A percentile compares a stretch with the other conserved stretches of the same genome.
Conservation (phyloP, 192 early-diverging fungal species). For the Phycomyces blakesleeanus region DNA sequence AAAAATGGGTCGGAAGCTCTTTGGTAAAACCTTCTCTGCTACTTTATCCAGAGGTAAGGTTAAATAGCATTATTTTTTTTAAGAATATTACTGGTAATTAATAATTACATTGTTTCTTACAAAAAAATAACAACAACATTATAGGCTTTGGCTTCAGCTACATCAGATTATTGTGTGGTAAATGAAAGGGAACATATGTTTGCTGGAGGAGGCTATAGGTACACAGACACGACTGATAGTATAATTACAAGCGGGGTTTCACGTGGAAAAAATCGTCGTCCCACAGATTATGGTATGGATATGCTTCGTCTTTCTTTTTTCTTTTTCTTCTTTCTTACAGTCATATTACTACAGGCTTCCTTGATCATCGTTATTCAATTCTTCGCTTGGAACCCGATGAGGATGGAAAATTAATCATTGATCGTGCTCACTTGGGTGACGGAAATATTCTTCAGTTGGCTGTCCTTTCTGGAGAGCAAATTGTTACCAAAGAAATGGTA, state of each 20-base stretch:
- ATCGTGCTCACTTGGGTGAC: constrained; percentile 13
- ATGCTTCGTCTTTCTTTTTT: too few relatives aligned
- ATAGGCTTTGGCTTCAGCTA: background rate
- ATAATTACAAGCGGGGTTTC: too few relatives aligned
- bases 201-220: too few relatives aligned
- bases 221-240: too few relatives aligned
- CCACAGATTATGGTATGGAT: too few relatives aligned
- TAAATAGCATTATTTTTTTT: background rate
- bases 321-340: too few relatives aligned
- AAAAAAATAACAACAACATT: background rate
- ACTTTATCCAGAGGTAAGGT: constrained; percentile 39
- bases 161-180: background rate
- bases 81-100: background rate
- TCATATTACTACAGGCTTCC: background rate
- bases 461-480: constrained; percentile 21
- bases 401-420: constrained; percentile 5
- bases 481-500: constrained; percentile 5
- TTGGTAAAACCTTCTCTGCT: constrained; percentile 42
- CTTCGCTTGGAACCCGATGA: background rate
- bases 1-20: constrained; percentile 40
- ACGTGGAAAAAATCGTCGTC: too few relatives aligned
- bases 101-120: too few relatives aligned
- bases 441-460: constrained; percentile 26
- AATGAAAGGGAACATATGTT: background rate
- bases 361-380: background rate